Evolutionary conservation across 371 early-diverging fungal genomes (phyloP).

Genomic region (Zychaea mexicana): DNA sequence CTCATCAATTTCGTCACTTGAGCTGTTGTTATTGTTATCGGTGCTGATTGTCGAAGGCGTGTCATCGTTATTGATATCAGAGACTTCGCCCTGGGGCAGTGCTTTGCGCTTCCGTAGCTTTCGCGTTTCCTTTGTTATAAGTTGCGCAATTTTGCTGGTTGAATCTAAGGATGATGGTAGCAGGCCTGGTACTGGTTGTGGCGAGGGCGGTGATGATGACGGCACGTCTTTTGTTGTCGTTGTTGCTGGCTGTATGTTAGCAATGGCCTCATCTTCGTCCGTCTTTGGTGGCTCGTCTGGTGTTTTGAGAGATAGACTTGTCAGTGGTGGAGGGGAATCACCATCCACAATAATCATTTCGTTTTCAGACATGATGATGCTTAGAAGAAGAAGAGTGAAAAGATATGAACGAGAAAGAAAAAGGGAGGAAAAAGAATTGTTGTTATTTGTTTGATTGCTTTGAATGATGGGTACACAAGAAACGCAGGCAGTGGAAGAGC

Average conservation of each 20-base stretch:
- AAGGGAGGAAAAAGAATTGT: not conserved
- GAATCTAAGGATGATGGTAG: not conserved
- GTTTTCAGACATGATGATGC: constrained; percentile 25
- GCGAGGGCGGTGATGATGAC: not conserved
- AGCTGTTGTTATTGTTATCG: constrained; percentile 1
- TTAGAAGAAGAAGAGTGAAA: not conserved
- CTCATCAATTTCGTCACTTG: constrained; percentile 16
- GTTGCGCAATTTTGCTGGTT: not conserved
- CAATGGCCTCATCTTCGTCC: not conserved
- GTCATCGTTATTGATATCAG: constrained; percentile 4
- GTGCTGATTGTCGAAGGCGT: not conserved
- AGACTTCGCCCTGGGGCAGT: constrained; percentile 8
- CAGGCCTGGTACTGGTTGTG: not conserved
- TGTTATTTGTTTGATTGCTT: not conserved
- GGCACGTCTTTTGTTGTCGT: not conserved
- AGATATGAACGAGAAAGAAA: not conserved
- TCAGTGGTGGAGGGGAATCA: constrained; percentile 15
- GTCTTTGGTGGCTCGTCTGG: not conserved
- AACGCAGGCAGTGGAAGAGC: not conserved
- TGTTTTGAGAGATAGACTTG: not conserved
- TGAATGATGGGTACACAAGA: not conserved
- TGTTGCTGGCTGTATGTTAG: not conserved
- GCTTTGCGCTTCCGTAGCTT: constrained; percentile 10
- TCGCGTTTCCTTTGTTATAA: constrained; percentile 10
- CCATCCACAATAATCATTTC: constrained; percentile 23